Conservation (phyloP, 352 stramenopile species). For the Phytophthora hibernalis region DNA sequence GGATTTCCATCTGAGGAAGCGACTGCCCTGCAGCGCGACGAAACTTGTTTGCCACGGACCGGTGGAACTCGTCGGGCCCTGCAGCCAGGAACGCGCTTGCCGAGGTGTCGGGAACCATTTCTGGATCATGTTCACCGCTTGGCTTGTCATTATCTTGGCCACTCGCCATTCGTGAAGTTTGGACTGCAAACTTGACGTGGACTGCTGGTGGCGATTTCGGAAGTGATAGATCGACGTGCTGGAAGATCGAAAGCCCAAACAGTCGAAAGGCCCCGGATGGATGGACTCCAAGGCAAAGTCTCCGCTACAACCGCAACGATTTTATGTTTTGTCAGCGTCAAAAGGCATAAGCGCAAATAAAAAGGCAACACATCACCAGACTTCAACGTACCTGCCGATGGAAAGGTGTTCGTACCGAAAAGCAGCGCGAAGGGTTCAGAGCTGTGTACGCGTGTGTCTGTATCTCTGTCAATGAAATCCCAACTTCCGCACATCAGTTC, state of each 20-base stretch:
- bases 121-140: not conserved
- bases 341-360: not conserved
- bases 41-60: conserved; percentile 37
- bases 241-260: conserved; percentile 16
- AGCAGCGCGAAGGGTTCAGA: too few relatives aligned
- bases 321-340: conserved; percentile 5
- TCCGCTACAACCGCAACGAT: conserved; percentile 8
- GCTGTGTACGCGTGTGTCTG: too few relatives aligned
- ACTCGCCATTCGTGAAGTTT: conserved; percentile 14
- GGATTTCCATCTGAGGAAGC: conserved; percentile 54
- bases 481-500: too few relatives aligned
- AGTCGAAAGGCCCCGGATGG: conserved; percentile 1
- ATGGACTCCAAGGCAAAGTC: conserved; percentile 21
- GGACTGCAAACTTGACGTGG: not conserved
- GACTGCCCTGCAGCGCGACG: conserved; percentile 32
- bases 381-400: too few relatives aligned
- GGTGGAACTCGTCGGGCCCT: conserved; percentile 46
- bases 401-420: too few relatives aligned
- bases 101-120: conserved; percentile 14
- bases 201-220: conserved; percentile 9
- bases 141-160: conserved; percentile 11
- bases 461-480: too few relatives aligned
- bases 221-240: conserved; percentile 31
- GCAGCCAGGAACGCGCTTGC: conserved; percentile 33
- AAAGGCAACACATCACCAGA: not conserved